phyloP scores from a whole-genome alignment of 257 asterid genomes.

The Nicotiana sylvestris region DNA sequence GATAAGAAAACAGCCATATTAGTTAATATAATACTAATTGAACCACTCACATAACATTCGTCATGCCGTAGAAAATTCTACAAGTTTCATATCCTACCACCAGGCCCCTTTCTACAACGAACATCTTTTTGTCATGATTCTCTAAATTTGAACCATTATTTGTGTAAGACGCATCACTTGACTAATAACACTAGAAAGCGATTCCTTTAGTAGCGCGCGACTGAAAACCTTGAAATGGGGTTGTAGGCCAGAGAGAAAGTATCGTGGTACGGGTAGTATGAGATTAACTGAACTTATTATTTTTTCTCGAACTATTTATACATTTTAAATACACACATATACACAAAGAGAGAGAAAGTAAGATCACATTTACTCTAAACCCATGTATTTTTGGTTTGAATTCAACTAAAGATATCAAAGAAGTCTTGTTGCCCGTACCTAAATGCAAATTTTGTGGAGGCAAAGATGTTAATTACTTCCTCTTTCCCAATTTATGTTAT shows the following conservation, averaged over 20 bases:
- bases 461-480: not conserved
- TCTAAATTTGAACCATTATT: constrained; percentile 3
- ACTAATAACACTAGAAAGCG: not conserved
- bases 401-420: not conserved
- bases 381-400: not conserved
- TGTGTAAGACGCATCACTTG: not conserved
- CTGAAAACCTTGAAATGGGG: too few species aligned
- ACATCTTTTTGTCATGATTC: not conserved
- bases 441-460: not conserved
- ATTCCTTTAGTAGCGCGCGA: too few species aligned
- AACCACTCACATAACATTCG: not conserved
- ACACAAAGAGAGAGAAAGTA: too few species aligned
- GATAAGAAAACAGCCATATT: not conserved
- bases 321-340: too few species aligned
- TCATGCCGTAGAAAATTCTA: not conserved
- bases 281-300: too few species aligned
- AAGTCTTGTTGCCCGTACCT: not conserved
- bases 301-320: too few species aligned
- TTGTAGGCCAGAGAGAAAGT: too few species aligned
- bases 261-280: too few species aligned
- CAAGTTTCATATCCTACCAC: not conserved
- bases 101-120: not conserved
- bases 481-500: too few species aligned
- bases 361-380: not conserved
- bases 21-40: too few species aligned